Evolutionary conservation across 257 asterid genomes (phyloP), one percentile per base, ranked within the genome.

Genomic region (Solanum clarkiae): DNA sequence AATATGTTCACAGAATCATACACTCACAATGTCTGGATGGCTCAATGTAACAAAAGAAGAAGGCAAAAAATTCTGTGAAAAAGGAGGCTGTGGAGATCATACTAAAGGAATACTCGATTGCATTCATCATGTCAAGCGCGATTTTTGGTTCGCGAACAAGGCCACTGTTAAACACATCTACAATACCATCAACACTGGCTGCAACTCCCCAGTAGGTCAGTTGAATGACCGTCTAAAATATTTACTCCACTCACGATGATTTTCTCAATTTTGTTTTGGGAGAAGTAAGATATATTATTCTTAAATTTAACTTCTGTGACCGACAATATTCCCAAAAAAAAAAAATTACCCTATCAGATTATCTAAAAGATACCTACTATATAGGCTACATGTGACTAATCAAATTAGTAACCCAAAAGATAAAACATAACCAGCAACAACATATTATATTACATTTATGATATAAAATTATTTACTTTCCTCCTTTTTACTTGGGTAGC

Each of bases 41-140:
- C 86, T 93, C 5, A 92, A 93, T 63, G 91, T 93, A 8, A 88
- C 86, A 55, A n/a, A 72, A 0, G 87, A 5, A 2, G 90, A 92
- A 3, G 91, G 92, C 49, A 84, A 63, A 17, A 12, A 42, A 10
- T 92, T 93, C 83, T 93, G 94, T 74, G 24, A 13, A 0, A n/a
- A 26, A 20, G 87, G 94, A 29, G 87, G 94, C 16, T 93, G 96
- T 51, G 91, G 86, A 0, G 90, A 84, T 6, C 90, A 93, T 87
- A 91, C 92, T 0, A 87, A 85, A 54, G 51, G 32, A 1, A 91
- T 92, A 88, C 90, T 93, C 24, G 17, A 56, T 54, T 93, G 97
- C 91, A 82, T 93, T 83, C 0, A 51, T 7, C 84, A 84, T 8
- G 94, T 90, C 68, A 92, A 89, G 80, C 86, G 79, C 1, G 92